Evolutionary conservation across 352 stramenopile species (phyloP).

Genomic region (Pythium guiyangense): DNA sequence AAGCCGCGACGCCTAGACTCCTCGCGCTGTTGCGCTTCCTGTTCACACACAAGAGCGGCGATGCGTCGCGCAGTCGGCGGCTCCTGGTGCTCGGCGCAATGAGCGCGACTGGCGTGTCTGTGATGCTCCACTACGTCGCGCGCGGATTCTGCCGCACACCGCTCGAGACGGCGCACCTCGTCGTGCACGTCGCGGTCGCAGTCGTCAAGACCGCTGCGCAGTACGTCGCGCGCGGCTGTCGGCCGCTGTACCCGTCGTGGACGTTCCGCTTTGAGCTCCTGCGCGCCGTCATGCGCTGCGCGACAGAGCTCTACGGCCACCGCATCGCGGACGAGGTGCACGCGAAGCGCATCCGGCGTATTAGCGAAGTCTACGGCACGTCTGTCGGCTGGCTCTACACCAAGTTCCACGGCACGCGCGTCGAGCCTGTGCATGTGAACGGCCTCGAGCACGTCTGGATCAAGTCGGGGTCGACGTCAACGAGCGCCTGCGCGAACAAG

Average conservation of each 20-base stretch:
- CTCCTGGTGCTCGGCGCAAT: too few species aligned
- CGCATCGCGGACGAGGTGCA: constrained; percentile 16
- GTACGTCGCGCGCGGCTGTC: constrained; percentile 13
- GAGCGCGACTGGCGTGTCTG: too few species aligned
- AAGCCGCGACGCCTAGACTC: constrained; percentile 1
- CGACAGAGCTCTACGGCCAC: constrained; percentile 19
- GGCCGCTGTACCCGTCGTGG: constrained; percentile 27
- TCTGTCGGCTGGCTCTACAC: constrained; percentile 19
- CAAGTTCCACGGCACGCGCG: constrained; percentile 16
- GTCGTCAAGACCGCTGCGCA: constrained; percentile 1
- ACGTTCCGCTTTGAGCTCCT: constrained; percentile 29
- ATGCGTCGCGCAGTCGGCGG: too few species aligned
- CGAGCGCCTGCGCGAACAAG: not conserved
- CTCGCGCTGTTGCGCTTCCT: constrained; percentile 5
- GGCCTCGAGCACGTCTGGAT: constrained; percentile 37
- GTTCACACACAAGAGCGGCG: too few species aligned
- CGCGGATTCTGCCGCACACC: constrained; percentile 11
- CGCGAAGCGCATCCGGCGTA: constrained; percentile 17
- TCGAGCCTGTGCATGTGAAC: constrained; percentile 23
- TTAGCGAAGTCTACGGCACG: constrained; percentile 18
- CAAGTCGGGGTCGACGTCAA: not conserved
- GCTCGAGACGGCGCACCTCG: constrained; percentile 5
- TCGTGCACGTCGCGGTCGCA: not conserved
- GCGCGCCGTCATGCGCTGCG: constrained; percentile 14
- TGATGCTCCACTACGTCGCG: too few species aligned